These are phyloP conservation scores for Gigaspora rosea DNA, from an alignment of 192 early-diverging fungal genomes.

Conservation along the genomic window DNA sequence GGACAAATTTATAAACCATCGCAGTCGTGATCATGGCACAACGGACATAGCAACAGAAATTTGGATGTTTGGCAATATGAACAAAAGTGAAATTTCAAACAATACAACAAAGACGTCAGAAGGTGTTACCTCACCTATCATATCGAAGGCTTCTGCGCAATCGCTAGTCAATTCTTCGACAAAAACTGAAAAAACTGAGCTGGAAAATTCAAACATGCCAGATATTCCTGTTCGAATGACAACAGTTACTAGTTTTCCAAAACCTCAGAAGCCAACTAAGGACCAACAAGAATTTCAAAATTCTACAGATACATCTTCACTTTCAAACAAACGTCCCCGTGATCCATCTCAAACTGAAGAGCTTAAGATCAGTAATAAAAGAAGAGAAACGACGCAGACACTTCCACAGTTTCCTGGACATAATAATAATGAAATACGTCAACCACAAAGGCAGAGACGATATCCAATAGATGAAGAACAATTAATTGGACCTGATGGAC, in stretches of 20 bases:
- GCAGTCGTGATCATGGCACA: constrained; percentile 29
- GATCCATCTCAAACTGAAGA: not conserved
- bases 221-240: not conserved
- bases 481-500: constrained; percentile 16
- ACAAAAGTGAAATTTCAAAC: not conserved
- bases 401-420: constrained; percentile 14
- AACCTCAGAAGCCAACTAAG: not conserved
- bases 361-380: constrained; percentile 4
- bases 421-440: constrained; percentile 24
- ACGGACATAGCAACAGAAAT: constrained; percentile 25
- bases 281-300: not conserved
- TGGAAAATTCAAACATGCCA: not conserved
- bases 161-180: not conserved
- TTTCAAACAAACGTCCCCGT: constrained; percentile 12
- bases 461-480: constrained; percentile 26
- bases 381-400: constrained; percentile 4
- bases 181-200: constrained; percentile 6
- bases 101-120: not conserved
- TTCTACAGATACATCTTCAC: not conserved
- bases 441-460: constrained; percentile 26
- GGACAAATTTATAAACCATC: constrained; percentile 28
- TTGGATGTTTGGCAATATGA: constrained; percentile 35
- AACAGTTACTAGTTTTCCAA: not conserved
- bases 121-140: not conserved
- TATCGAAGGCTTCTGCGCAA: not conserved